Base-by-base conservation (phyloP, 768 basidiomycete genomes). In the Suillus bovinus region DNA sequence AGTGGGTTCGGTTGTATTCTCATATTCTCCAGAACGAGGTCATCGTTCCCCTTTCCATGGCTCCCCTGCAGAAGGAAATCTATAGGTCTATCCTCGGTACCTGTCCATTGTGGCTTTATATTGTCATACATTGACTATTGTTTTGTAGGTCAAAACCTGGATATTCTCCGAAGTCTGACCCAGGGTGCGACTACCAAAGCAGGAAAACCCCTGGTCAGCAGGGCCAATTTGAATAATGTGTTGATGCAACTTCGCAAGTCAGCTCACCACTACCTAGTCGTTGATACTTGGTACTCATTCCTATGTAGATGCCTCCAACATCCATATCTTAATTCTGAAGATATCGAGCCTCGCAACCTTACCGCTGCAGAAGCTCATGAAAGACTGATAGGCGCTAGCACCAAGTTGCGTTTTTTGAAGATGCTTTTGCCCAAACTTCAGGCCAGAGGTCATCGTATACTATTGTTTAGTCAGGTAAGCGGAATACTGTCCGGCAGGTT, bases 221-320 rank as follows among this genome's bases (percentile, higher is more conserved):
- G 83, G 74, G 78, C 81, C 17, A 86, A 86, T 63, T 78, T 93
- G 72, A 91, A 88, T 67, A 95, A 96, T 69, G 77, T 94, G 55
- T 77, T 95, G 53, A 95, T 96, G 93, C 89, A 96, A 67, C 72
- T 94, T 42, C 82, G 93, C 66, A 94, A 94, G 91, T 92, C 69
- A 61, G 88, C 74, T 20, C 33, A 54, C 52, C 59, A 17, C 42
- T 14, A 20, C 63, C 17, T 49, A 52, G 52, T 34, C 39, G 16
- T 53, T 6, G 29, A 57, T 46, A 38, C 34, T 60, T 27, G 36
- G 61, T 47, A 31, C 41, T 29, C 38, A 50, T 54, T 38, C 24
- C 61, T 16, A 63, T n/a, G 41, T 63, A 94, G 92, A 75, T 94
- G 92, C 72, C 76, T 94, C 17, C 95, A 96, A 76, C 95, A 97